Percentiles rank a stretch among this genome's conserved stretches.
Conservation (phyloP, 257 asterid genomes). For the Apocynum venetum region DNA sequence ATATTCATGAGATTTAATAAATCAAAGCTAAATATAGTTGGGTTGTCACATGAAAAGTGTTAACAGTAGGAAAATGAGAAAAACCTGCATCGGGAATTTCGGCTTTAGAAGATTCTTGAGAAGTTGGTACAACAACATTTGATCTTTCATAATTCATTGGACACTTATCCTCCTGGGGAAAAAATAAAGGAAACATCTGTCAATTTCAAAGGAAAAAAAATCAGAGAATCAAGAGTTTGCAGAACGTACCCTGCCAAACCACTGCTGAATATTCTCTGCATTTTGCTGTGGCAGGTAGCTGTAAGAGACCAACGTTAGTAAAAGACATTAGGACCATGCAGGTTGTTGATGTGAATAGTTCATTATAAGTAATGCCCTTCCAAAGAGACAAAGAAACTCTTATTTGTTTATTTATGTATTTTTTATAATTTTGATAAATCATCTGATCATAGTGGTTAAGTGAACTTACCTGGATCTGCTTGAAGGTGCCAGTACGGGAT, state of each 20-base stretch:
- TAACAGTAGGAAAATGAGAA: background rate
- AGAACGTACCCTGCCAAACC: constrained; percentile 3
- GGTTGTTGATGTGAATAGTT: background rate
- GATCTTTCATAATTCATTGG: background rate
- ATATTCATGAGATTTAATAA: no score
- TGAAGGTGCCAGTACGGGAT: no score
- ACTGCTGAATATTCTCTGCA: constrained; percentile 5
- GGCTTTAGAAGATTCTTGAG: background rate
- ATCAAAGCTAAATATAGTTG: background rate
- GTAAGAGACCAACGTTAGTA: background rate
- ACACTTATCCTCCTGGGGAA: background rate
- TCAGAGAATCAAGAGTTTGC: background rate
- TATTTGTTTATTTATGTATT: no score
- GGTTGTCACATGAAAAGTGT: background rate
- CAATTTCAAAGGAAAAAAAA: background rate
- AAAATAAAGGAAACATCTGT: no score
- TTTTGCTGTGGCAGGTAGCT: background rate
- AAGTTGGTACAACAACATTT: background rate
- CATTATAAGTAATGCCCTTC: no score
- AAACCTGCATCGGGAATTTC: constrained; percentile 2
- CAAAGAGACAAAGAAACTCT: no score
- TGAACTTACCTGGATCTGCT: constrained; percentile 8
- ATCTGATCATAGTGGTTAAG: background rate
- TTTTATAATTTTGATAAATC: background rate
- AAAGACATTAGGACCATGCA: background rate